phyloP scores from a whole-genome alignment of 495 filamentous ascomycete species.

The Annulohypoxylon maeteangense region DNA sequence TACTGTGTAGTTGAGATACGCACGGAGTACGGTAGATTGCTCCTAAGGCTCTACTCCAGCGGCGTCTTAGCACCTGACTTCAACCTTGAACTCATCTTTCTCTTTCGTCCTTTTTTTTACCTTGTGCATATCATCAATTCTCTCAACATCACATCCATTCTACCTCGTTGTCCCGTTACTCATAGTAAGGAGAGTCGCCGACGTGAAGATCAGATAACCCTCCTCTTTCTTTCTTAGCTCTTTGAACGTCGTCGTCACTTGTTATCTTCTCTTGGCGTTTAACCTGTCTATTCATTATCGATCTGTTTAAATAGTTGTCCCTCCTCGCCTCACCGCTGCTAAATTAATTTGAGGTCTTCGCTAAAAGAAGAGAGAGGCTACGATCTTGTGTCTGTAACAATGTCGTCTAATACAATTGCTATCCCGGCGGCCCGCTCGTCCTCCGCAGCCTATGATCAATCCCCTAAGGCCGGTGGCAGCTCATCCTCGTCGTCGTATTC shows the following conservation, averaged over 20 bases:
- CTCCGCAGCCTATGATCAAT: constrained; percentile 48
- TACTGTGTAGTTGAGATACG: constrained; percentile 7
- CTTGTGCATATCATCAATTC: constrained; percentile 36
- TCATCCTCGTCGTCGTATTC: constrained; percentile 66
- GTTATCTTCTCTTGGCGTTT: constrained; percentile 17
- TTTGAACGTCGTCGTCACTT: constrained; percentile 26
- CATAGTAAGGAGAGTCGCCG: constrained; percentile 3
- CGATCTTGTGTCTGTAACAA: constrained; percentile 27
- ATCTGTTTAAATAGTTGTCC: constrained; percentile 3
- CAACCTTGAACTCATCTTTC: constrained; percentile 16
- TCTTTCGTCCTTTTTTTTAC: constrained; percentile 35
- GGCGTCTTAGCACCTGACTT: constrained; percentile 34
- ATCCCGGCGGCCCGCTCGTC: constrained; percentile 58
- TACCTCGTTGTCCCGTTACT: constrained; percentile 18
- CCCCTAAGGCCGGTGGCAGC: constrained; percentile 54
- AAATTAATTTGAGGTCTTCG: constrained; percentile 6
- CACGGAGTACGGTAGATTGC: constrained; percentile 26
- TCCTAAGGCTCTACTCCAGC: neutral
- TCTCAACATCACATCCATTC: constrained; percentile 37
- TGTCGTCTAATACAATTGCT: constrained; percentile 63
- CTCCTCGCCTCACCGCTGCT: constrained; percentile 23
- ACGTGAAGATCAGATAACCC: neutral
- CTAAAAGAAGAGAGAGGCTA: constrained; percentile 1
- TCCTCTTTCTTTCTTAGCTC: constrained; percentile 23
- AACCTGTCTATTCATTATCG: constrained; percentile 22